Percentiles rank a stretch among this genome's conserved stretches.
Evolutionary conservation across 352 stramenopile genomes (phyloP).

Genomic region (Globisporangium perplexum): DNA sequence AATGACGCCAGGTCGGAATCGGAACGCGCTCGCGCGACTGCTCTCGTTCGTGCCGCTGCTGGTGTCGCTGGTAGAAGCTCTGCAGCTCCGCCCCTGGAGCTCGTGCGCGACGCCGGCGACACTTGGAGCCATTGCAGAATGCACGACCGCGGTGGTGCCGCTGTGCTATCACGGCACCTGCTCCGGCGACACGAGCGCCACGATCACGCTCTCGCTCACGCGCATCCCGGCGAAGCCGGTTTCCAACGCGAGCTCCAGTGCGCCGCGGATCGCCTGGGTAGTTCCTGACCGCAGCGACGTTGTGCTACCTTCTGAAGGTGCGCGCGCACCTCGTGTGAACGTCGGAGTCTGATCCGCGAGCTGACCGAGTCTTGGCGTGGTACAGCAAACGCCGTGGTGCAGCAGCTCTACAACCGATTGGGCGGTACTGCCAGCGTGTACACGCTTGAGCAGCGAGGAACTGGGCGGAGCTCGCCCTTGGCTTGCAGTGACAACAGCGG

Average conservation of each 20-base stretch:
- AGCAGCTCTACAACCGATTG: conserved; percentile 34
- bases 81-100: conserved; percentile 4
- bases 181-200: conserved; percentile 22
- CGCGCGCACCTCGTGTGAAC: background rate
- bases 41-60: background rate
- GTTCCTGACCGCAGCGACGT: conserved; percentile 24
- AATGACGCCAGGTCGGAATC: background rate
- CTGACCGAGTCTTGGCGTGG: background rate
- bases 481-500: background rate
- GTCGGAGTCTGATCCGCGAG: too few species aligned
- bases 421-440: conserved; percentile 36
- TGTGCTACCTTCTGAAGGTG: conserved; percentile 7
- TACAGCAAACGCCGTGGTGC: conserved; percentile 27
- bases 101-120: background rate
- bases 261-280: conserved; percentile 23
- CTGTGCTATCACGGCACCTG: conserved; percentile 46
- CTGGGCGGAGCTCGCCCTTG: conserved; percentile 12
- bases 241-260: background rate
- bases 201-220: conserved; percentile 47
- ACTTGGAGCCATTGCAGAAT: conserved; percentile 14
- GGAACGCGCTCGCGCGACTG: background rate
- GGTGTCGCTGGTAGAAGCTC: background rate
- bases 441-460: conserved; percentile 52
- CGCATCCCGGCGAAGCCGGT: conserved; percentile 19
- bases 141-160: conserved; percentile 28